Base-by-base conservation (phyloP, 2,329 filamentous ascomycete genomes). In the Alternaria rosae region DNA sequence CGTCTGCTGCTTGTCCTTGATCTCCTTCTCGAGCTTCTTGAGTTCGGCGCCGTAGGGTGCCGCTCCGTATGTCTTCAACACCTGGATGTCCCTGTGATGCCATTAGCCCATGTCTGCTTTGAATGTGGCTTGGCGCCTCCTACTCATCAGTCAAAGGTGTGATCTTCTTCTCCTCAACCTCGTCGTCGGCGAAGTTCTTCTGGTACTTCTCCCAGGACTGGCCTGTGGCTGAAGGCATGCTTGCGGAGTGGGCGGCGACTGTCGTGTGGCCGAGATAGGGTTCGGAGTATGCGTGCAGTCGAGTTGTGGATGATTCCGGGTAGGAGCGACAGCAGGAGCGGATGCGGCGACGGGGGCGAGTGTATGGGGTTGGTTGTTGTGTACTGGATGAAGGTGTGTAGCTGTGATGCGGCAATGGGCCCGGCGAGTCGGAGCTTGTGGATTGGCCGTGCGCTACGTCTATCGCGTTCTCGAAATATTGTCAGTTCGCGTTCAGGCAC, bases 111-210 rank as follows among this genome's bases (percentile, higher is more conserved):
- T 32, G 50, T 44, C 28, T 23, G 12, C 32, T 2, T 5, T 7
- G 43, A 32, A 12, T 12, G 10, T 2, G 10, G 6, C 9, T 4
- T 17, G 13, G 50, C 47, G 9, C 4, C 17, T 84, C 91, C 70
- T 87, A 97, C 94, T 98, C 95, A 85, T 98, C 95, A 72, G 94
- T 91, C 66, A 99, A 85, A 70, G 95, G 95, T 63, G 93, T 94
- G 79, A 99, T 99, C 89, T 99, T 99, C 91, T 99, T 99, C 87
- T 99, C 95, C 80, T 97, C 93, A 82, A 94, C 86, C 81, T 98
- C 95, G 76, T 99, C 95, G 78, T 99, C 95, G 78, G 91, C 94
- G 79, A 92, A 99, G 79, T 90, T 94, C 87, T 98, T 97, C 85
- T 92, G 88, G 87, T 97, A 98, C 86, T 98, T 98, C 87, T 99